Evolutionary conservation across 495 filamentous ascomycete species (phyloP), one percentile per base, ranked within the genome.

Genomic region (Clavariopsis aquatica): DNA sequence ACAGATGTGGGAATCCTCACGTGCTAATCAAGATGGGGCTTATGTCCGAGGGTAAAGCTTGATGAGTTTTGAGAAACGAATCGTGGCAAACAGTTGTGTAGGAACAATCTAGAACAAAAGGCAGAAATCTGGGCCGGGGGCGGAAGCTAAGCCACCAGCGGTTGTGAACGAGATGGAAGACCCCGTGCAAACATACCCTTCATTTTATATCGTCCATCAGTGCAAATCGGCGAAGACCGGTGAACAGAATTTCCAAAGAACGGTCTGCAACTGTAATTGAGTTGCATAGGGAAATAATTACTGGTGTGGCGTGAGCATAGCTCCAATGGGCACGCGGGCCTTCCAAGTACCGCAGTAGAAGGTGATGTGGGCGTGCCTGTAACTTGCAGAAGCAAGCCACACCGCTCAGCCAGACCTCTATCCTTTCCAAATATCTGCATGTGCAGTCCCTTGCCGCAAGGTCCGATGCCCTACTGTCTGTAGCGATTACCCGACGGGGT

Each of bases 11-110:
- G 20, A 51, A 24, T 29, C 23, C 29, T 52, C 29, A 15, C 20
- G 34, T 56, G 31, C 38, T 23, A 5, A 41, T 56, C 43, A 17
- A 19, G 38, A 51, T 60, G 51, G 43, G 26, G 57, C 57, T 51
- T 28, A 61, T 22, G 28, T 53, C 8, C 41, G 57, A 19, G 20
- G 9, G 23, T 6, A 47, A 46, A 45, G 17, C 23, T 23, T 23
- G 22, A 46, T 23, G 6, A 57, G 1, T 13, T 12, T 46, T 23
- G 3, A 10, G 17, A 53, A n/a, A 29, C 3, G 8, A 22, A 53
- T 17, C 26, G 51, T 28, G 28, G 23, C 27, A 31, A 31, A 19
- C 2, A 19, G 51, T 19, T 31, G 51, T 22, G 1, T 28, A 22
- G 8, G 15, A 15, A 26, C 1, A 52, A 23, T 52, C 1, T 24